phyloP scores from a whole-genome alignment of 164 flowering plant genomes.

The Berberis thunbergii region DNA sequence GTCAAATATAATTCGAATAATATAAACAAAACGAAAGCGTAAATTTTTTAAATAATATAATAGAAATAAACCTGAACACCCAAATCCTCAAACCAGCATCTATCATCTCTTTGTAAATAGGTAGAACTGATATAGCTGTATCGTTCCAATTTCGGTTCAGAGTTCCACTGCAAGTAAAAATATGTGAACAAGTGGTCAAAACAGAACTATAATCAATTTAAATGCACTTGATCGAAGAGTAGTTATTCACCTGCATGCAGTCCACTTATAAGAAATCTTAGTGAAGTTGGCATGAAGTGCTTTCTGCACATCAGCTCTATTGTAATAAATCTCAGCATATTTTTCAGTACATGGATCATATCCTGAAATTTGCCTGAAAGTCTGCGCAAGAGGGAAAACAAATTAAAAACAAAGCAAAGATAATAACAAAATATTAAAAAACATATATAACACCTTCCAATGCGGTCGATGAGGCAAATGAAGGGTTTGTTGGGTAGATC shows the following conservation, averaged over 20 bases:
- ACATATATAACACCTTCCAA: neutral
- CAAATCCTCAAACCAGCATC: slow-evolving; percentile 2
- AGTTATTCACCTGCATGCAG: slow-evolving; percentile 2
- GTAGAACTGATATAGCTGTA: neutral
- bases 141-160: slow-evolving; percentile 1
- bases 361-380: neutral
- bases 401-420: neutral
- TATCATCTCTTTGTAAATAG: slow-evolving; percentile 1
- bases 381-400: neutral
- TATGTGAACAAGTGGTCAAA: neutral
- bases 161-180: slow-evolving; percentile 1
- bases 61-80: neutral
- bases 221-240: no score
- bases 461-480: slow-evolving; percentile 2
- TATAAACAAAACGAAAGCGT: neutral
- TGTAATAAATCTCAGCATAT: slow-evolving; percentile 1
- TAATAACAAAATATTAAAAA: no score
- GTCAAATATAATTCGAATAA: neutral
- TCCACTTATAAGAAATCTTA: neutral
- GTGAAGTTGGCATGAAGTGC: slow-evolving; percentile 1
- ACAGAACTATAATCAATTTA: no score
- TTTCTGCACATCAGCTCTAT: neutral
- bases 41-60: neutral
- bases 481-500: neutral
- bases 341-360: slow-evolving; percentile 6